These are phyloP conservation scores for Phytophthora fragariaefolia DNA, from an alignment of 352 stramenopile species.

Conservation along the genomic window DNA sequence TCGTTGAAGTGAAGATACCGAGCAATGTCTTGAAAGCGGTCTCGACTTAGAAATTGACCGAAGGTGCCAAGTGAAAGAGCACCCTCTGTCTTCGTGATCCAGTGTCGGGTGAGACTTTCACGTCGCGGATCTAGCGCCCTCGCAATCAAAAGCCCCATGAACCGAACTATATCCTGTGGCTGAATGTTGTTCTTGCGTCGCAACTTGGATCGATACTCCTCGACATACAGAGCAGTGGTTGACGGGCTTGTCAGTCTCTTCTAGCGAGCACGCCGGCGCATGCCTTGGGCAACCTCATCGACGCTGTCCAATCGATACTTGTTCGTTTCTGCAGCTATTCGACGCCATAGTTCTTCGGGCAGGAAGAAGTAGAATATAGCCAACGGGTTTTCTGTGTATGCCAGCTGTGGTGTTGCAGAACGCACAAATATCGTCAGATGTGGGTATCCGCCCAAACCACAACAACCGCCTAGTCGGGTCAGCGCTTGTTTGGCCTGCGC, in stretches of 20 bases:
- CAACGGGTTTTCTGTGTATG: neutral
- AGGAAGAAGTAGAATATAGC: slow-evolving; percentile 7
- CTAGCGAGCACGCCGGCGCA: neutral
- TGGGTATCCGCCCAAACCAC: too few relatives aligned
- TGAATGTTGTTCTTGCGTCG: neutral
- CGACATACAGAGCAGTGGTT: slow-evolving; percentile 4
- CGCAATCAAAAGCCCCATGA: neutral
- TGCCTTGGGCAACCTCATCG: neutral
- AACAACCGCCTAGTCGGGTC: too few relatives aligned
- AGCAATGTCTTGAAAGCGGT: too few relatives aligned
- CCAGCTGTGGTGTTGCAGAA: too few relatives aligned
- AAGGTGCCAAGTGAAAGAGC: too few relatives aligned
- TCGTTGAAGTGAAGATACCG: too few relatives aligned
- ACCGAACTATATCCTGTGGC: neutral
- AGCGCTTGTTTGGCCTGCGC: too few relatives aligned
- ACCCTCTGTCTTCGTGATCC: too few relatives aligned
- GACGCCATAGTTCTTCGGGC: neutral
- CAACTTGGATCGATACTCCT: slow-evolving; percentile 5
- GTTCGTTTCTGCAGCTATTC: slow-evolving; percentile 2
- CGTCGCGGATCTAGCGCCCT: slow-evolving; percentile 1
- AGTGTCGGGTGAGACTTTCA: too few relatives aligned
- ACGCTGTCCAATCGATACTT: too few relatives aligned
- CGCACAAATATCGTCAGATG: too few relatives aligned
- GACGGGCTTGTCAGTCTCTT: neutral
- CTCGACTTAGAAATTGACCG: too few relatives aligned